Percentiles rank a stretch among this genome's conserved stretches.
These are phyloP conservation scores for Umbellularia californica DNA, from an alignment of 164 flowering plant genomes.

Conservation along the genomic window DNA sequence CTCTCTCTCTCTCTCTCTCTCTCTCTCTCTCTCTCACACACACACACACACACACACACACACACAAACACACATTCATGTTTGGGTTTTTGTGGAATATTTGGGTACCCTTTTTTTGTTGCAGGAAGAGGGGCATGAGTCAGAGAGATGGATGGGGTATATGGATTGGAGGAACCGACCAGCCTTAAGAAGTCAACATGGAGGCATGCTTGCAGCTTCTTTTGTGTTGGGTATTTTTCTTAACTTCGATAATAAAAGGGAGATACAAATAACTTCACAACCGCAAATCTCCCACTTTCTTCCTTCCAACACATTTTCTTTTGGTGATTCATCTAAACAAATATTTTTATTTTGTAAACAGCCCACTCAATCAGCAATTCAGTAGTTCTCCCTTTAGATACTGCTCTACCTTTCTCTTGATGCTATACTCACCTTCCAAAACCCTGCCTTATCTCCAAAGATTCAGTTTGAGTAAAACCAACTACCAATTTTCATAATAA, in stretches of 20 bases:
- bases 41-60: background rate
- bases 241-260: background rate
- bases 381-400: background rate
- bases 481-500: background rate
- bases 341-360: background rate
- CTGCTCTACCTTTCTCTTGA: background rate
- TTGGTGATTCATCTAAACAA: background rate
- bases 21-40: background rate
- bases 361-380: background rate
- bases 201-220: conserved; percentile 74
- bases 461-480: background rate
- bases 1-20: conserved; percentile 3
- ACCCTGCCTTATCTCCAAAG: background rate
- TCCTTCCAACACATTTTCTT: background rate
- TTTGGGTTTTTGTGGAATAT: background rate
- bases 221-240: conserved; percentile 50
- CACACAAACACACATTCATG: background rate
- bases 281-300: background rate
- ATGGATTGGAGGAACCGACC: conserved; percentile 68
- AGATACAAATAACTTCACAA: too few species aligned
- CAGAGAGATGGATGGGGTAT: conserved; percentile 54
- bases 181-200: conserved; percentile 62
- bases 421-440: background rate
- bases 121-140: conserved; percentile 39
- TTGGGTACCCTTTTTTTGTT: background rate